Conservation (phyloP, 805 yeast genomes). For the Schwanniomyces vanrijiae region DNA sequence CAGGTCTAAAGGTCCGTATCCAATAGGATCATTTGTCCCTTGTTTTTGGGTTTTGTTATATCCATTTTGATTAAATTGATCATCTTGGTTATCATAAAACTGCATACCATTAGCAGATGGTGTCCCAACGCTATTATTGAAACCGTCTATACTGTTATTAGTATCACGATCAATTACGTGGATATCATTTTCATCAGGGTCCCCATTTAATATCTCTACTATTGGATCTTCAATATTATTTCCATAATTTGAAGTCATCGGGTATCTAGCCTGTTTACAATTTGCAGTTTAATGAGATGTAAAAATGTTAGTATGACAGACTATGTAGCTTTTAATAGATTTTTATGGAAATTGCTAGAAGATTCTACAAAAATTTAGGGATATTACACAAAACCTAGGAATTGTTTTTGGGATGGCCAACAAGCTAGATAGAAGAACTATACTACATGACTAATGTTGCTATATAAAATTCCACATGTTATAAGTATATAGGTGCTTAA, state of each 20-base stretch:
- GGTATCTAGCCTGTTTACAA: constrained; percentile 1
- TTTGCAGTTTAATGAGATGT: constrained; percentile 1
- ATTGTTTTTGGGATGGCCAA: neutral
- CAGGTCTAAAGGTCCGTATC: constrained; percentile 1
- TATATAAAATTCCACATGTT: too few relatives aligned
- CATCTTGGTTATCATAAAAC: constrained; percentile 6
- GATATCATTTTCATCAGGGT: constrained; percentile 17
- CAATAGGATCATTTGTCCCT: neutral
- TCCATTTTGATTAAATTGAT: neutral
- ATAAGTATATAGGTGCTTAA: too few relatives aligned
- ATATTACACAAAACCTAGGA: neutral
- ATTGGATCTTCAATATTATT: constrained; percentile 10
- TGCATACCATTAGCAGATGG: constrained; percentile 7
- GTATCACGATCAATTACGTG: constrained; percentile 20
- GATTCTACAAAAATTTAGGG: neutral
- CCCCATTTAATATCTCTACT: constrained; percentile 10
- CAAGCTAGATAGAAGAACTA: neutral
- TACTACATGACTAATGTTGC: too few relatives aligned
- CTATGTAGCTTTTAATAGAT: constrained; percentile 1
- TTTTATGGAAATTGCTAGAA: constrained; percentile 8
- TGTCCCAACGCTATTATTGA: constrained; percentile 5
- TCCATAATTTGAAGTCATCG: constrained; percentile 3
- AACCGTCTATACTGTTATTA: constrained; percentile 9
- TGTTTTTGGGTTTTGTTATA: constrained; percentile 1
- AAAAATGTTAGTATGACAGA: neutral